A percentile compares a stretch with the other conserved stretches of the same genome.
These are phyloP conservation scores for Sporodiniella umbellata DNA, from an alignment of 371 early-diverging fungal genomes.

Conservation along the genomic window DNA sequence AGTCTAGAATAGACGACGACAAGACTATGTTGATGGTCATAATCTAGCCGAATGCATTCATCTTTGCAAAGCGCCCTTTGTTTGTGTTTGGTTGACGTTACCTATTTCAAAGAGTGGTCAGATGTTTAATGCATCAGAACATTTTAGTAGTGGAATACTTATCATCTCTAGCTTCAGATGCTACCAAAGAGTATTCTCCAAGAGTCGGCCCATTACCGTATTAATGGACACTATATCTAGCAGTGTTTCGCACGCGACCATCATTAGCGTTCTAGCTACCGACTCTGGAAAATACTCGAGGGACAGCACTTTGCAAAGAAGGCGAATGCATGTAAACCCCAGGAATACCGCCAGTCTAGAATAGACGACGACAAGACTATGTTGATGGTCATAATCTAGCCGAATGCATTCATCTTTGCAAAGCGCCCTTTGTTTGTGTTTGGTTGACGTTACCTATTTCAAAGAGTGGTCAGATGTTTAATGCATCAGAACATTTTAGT, in stretches of 20 bases:
- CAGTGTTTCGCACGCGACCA: conserved; percentile 10
- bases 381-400: background rate
- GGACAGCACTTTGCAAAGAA: background rate
- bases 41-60: background rate
- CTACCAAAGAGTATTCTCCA: conserved; percentile 2
- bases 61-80: background rate
- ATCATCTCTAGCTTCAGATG: too few relatives aligned
- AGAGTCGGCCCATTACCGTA: conserved; percentile 7
- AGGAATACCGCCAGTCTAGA: conserved; percentile 1
- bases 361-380: background rate
- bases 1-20: conserved; percentile 1
- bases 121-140: too few relatives aligned
- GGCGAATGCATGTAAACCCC: background rate
- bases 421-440: background rate
- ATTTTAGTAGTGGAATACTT: too few relatives aligned
- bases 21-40: background rate
- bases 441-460: too few relatives aligned
- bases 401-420: conserved; percentile 1
- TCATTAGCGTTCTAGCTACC: conserved; percentile 7
- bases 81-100: too few relatives aligned
- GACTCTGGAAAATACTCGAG: conserved; percentile 1
- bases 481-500: too few relatives aligned
- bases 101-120: too few relatives aligned
- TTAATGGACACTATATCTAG: conserved; percentile 11
- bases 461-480: too few relatives aligned